These are phyloP conservation scores for Fusarium tupiense DNA, from an alignment of 2,329 filamentous ascomycete genomes.

Conservation along the genomic window DNA sequence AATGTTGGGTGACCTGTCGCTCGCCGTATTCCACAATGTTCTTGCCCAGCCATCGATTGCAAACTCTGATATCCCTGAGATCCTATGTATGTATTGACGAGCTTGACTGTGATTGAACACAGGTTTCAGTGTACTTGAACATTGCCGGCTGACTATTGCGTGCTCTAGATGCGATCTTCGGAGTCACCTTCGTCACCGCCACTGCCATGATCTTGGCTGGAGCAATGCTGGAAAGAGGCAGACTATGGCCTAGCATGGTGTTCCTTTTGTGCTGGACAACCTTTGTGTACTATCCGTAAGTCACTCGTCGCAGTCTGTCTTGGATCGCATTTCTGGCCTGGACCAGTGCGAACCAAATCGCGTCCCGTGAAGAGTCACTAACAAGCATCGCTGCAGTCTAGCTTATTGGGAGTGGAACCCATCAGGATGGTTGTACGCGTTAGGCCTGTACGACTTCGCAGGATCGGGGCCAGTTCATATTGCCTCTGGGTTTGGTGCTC, in stretches of 20 bases:
- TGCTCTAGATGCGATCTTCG: slow-evolving; percentile 47
- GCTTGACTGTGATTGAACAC: background rate
- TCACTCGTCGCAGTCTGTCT: accelerated
- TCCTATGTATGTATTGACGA: slow-evolving; percentile 40
- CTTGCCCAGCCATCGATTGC: slow-evolving; percentile 51
- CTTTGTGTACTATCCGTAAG: slow-evolving; percentile 64
- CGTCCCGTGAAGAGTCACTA: background rate
- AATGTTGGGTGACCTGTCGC: slow-evolving; percentile 49
- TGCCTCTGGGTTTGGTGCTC: slow-evolving; percentile 68
- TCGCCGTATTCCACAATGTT: slow-evolving; percentile 49
- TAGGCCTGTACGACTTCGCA: slow-evolving; percentile 68
- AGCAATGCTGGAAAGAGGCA: slow-evolving; percentile 50
- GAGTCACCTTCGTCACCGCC: slow-evolving; percentile 51
- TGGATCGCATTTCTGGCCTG: background rate
- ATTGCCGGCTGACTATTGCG: background rate
- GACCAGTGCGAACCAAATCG: background rate
- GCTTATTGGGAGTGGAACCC: slow-evolving; percentile 75
- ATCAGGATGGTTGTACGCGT: slow-evolving; percentile 71
- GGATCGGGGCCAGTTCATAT: slow-evolving; percentile 73
- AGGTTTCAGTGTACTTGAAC: background rate
- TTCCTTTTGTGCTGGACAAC: slow-evolving; percentile 73
- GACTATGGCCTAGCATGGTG: slow-evolving; percentile 62
- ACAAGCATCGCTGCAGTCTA: slow-evolving; percentile 46
- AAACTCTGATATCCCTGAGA: slow-evolving; percentile 50
- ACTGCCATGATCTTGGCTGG: slow-evolving; percentile 54